A percentile compares a stretch with the other conserved stretches of the same genome.
phyloP scores from a whole-genome alignment of 2,329 filamentous ascomycete species.

The Exophiala bonariae region DNA sequence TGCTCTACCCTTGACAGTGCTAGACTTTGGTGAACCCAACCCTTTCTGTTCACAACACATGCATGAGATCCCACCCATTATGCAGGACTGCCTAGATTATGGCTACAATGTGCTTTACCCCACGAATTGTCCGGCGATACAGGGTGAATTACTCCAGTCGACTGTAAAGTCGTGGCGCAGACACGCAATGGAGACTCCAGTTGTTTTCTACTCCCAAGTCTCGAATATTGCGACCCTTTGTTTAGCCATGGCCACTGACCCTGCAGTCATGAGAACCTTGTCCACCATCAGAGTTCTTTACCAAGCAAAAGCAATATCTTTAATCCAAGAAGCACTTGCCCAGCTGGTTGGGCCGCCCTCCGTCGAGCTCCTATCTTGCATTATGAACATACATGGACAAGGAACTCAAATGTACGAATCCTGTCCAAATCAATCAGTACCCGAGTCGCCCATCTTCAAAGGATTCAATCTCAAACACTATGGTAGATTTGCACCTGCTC shows the following conservation, averaged over 20 bases:
- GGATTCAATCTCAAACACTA: conserved; percentile 5
- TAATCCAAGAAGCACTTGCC: conserved; percentile 3
- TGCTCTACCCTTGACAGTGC: background rate
- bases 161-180: conserved; percentile 3
- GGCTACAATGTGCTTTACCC: conserved; percentile 9
- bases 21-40: background rate
- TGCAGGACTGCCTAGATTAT: conserved; percentile 5
- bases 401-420: background rate
- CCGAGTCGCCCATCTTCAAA: conserved; percentile 4
- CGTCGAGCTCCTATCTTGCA: background rate
- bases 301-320: background rate
- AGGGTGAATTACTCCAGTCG: background rate
- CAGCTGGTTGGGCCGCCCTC: conserved; percentile 1
- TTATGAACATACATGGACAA: conserved; percentile 7
- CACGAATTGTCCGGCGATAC: conserved; percentile 4
- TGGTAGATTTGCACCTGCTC: conserved; percentile 1
- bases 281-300: background rate
- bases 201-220: conserved; percentile 3
- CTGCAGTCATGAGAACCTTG: background rate
- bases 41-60: conserved; percentile 1
- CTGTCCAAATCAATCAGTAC: background rate
- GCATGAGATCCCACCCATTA: background rate
- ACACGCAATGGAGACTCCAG: background rate
- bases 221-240: conserved; percentile 5
- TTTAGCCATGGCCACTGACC: conserved; percentile 1